A percentile compares a stretch with the other conserved stretches of the same genome.
These are phyloP conservation scores for Solanum bulbocastanum DNA, from an alignment of 257 asterid species.

Conservation along the genomic window DNA sequence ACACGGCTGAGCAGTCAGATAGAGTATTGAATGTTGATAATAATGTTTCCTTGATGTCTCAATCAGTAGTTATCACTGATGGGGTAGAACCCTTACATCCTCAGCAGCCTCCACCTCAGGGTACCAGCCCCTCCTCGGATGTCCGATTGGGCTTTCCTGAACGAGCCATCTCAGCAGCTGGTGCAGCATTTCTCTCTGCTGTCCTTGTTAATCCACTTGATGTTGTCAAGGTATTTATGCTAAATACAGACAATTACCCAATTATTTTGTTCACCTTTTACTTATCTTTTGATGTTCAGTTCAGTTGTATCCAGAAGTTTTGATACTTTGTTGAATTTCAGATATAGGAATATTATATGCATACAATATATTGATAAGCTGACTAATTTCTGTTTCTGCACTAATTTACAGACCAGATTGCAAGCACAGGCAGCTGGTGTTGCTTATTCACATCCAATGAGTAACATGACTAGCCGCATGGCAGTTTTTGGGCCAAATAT, in stretches of 20 bases:
- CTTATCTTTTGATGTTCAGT: not conserved
- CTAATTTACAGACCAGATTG: conserved; percentile 60
- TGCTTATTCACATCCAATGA: conserved; percentile 72
- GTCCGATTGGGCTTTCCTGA: conserved; percentile 39
- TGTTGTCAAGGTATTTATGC: conserved; percentile 62
- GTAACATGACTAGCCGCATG: conserved; percentile 85
- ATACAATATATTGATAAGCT: not conserved
- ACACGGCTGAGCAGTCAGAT: conserved; percentile 23
- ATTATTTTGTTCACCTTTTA: not conserved
- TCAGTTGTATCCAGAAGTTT: not conserved
- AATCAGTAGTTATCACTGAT: conserved; percentile 15
- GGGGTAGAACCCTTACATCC: conserved; percentile 27
- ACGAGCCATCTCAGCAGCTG: conserved; percentile 80
- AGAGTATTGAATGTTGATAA: conserved; percentile 22
- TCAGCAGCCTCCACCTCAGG: conserved; percentile 11
- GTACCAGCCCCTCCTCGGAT: conserved; percentile 9
- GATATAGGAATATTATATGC: not conserved
- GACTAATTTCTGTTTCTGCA: not conserved
- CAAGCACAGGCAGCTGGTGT: conserved; percentile 98
- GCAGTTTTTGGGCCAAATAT: conserved; percentile 83
- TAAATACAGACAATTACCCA: not conserved
- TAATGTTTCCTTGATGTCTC: conserved; percentile 44
- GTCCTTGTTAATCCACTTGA: conserved; percentile 84
- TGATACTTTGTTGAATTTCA: not conserved
- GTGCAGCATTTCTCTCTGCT: conserved; percentile 89